phyloP scores from a whole-genome alignment of 2,329 filamentous ascomycete species.

The Xylaria sp. region DNA sequence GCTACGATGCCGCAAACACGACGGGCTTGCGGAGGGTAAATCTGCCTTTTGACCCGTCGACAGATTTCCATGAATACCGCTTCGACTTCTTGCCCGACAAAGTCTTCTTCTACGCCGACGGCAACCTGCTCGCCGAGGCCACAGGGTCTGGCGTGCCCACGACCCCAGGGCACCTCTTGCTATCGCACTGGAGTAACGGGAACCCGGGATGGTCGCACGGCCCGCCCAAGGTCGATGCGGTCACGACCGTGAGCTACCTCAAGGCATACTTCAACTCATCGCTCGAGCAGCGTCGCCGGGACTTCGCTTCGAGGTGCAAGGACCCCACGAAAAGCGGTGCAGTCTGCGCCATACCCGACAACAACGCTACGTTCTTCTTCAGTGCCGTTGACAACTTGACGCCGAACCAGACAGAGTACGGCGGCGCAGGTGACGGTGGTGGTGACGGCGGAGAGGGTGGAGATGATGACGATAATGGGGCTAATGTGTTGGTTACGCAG shows the following conservation, averaged over 20 bases:
- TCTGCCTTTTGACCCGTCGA: conserved; percentile 70
- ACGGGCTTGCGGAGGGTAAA: conserved; percentile 62
- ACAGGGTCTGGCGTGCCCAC: conserved; percentile 62
- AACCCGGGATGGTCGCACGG: conserved; percentile 74
- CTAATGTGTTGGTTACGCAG: conserved; percentile 8
- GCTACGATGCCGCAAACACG: conserved; percentile 67
- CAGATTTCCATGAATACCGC: conserved; percentile 76
- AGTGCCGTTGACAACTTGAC: conserved; percentile 52
- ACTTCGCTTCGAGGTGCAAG: conserved; percentile 50
- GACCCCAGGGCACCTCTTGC: conserved; percentile 67
- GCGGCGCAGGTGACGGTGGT: conserved; percentile 3
- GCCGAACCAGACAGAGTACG: conserved; percentile 52
- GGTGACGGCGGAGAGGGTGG: background rate
- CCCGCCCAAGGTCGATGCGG: conserved; percentile 67
- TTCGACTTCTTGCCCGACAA: conserved; percentile 71
- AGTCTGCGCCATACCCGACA: conserved; percentile 58
- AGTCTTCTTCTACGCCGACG: conserved; percentile 74
- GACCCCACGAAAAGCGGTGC: conserved; percentile 46
- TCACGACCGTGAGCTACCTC: conserved; percentile 70
- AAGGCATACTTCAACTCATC: conserved; percentile 83
- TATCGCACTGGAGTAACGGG: conserved; percentile 82
- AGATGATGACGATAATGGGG: conserved; percentile 5
- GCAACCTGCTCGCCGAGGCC: conserved; percentile 61
- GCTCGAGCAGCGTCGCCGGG: conserved; percentile 44
- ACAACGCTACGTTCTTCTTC: conserved; percentile 56